phyloP scores from a whole-genome alignment of 1,284 basidiomycete genomes.

The Erythrobasidium hasegawianum region DNA sequence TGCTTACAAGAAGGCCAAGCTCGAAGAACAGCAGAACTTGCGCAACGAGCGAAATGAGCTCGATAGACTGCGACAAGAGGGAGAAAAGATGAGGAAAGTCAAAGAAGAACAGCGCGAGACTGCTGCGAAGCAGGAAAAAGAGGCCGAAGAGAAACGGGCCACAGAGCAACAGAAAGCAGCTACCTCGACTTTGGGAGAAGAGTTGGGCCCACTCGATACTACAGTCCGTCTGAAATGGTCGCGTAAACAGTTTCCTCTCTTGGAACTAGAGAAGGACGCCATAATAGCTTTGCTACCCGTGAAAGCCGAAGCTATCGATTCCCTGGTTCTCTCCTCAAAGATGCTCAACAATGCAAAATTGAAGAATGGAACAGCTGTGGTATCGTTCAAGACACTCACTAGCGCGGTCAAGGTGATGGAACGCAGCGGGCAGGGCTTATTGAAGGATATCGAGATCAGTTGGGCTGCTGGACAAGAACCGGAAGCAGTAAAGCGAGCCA shows the following conservation, averaged over 20 bases:
- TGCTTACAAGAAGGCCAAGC: constrained; percentile 39
- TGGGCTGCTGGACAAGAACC: constrained; percentile 41
- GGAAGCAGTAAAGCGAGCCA: constrained; percentile 4
- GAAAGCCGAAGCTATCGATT: constrained; percentile 35
- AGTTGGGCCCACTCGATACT: constrained; percentile 42
- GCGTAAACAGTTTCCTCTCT: constrained; percentile 16
- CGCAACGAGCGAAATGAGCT: constrained; percentile 35
- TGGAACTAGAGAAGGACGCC: constrained; percentile 26
- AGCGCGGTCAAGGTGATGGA: constrained; percentile 39
- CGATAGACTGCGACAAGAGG: constrained; percentile 41
- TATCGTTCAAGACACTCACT: constrained; percentile 37
- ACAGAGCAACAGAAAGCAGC: neutral
- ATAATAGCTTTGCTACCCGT: constrained; percentile 4
- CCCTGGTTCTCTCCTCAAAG: constrained; percentile 39
- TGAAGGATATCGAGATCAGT: constrained; percentile 37
- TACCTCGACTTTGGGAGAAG: neutral
- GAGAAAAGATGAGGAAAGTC: constrained; percentile 29
- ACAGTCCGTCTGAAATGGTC: constrained; percentile 43
- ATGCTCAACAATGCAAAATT: constrained; percentile 35
- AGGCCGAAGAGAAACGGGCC: neutral
- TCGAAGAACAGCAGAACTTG: constrained; percentile 26
- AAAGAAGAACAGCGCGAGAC: constrained; percentile 18
- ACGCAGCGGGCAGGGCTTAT: constrained; percentile 25
- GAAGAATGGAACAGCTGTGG: constrained; percentile 37
- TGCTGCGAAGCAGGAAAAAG: neutral